These are phyloP conservation scores for Aspergillus brunneoviolaceus DNA, from an alignment of 2,329 filamentous ascomycete species.

Conservation along the genomic window DNA sequence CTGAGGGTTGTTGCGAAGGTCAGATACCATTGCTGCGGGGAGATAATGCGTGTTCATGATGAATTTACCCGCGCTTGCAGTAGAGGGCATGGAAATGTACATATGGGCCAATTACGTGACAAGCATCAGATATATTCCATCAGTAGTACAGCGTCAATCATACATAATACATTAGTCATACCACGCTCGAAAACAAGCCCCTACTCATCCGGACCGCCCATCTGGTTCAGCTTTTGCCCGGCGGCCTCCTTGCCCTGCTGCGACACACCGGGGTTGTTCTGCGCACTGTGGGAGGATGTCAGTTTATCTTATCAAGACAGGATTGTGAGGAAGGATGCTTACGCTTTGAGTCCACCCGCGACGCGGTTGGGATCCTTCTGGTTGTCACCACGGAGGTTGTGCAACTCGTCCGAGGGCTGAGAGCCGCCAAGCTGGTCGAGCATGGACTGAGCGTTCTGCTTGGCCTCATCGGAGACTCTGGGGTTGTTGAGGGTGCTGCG, in stretches of 20 bases:
- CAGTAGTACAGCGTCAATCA: background rate
- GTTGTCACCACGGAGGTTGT: conserved; percentile 9
- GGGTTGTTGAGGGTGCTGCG: conserved; percentile 21
- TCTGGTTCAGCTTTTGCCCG: conserved; percentile 1
- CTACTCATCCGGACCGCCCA: conserved; percentile 9
- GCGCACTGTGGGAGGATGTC: background rate
- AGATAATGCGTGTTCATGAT: too few relatives aligned
- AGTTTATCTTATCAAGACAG: background rate
- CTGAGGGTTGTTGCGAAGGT: too few relatives aligned
- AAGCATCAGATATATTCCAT: background rate
- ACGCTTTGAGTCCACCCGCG: conserved; percentile 19
- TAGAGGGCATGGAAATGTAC: too few relatives aligned
- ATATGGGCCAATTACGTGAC: too few relatives aligned
- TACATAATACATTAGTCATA: background rate
- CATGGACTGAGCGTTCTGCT: conserved; percentile 20
- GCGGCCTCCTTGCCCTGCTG: conserved; percentile 8
- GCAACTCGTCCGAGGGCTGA: conserved; percentile 16
- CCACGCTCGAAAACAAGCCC: background rate
- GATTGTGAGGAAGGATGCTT: background rate
- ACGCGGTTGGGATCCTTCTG: conserved; percentile 20
- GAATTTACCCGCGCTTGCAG: too few relatives aligned
- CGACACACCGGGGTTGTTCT: conserved; percentile 9
- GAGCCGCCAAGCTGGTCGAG: conserved; percentile 18
- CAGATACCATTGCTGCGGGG: too few relatives aligned
- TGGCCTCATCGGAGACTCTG: conserved; percentile 19